These are phyloP conservation scores for Crithidia brevicula DNA, from an alignment of 208 protist genomes.

Conservation along the genomic window DNA sequence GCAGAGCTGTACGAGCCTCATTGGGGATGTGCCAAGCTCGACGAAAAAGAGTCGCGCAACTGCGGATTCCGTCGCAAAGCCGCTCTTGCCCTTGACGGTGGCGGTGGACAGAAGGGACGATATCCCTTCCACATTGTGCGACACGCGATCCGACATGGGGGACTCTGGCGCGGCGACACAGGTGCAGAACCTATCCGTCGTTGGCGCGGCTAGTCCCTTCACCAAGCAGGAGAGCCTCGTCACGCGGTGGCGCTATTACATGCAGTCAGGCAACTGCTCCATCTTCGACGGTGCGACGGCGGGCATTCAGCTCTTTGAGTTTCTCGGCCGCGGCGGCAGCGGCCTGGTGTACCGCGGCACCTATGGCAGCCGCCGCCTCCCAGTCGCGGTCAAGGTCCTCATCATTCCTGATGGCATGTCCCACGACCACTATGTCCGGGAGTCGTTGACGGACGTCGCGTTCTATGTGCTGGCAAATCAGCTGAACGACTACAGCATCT, in stretches of 20 bases:
- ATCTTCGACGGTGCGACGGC: slow-evolving; percentile 64
- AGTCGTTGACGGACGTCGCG: slow-evolving; percentile 82
- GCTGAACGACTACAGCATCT: slow-evolving; percentile 67
- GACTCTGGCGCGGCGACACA: background rate
- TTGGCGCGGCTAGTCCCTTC: slow-evolving; percentile 30
- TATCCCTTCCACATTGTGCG: background rate
- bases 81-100: too few relatives aligned
- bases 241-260: slow-evolving; percentile 65
- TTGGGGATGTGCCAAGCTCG: too few relatives aligned
- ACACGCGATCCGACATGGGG: background rate
- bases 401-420: slow-evolving; percentile 65
- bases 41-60: too few relatives aligned
- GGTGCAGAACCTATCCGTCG: slow-evolving; percentile 8
- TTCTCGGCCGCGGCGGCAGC: slow-evolving; percentile 78
- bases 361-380: slow-evolving; percentile 46
- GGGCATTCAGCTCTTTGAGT: slow-evolving; percentile 47
- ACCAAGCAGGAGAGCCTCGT: slow-evolving; percentile 53
- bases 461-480: slow-evolving; percentile 86
- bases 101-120: background rate
- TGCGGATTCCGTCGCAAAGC: too few relatives aligned
- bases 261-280: slow-evolving; percentile 42
- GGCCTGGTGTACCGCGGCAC: slow-evolving; percentile 76
- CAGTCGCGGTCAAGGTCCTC: slow-evolving; percentile 88
- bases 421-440: slow-evolving; percentile 73
- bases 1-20: too few relatives aligned